phyloP scores from a whole-genome alignment of 495 filamentous ascomycete genomes.

The Neurospora sublineolata region DNA sequence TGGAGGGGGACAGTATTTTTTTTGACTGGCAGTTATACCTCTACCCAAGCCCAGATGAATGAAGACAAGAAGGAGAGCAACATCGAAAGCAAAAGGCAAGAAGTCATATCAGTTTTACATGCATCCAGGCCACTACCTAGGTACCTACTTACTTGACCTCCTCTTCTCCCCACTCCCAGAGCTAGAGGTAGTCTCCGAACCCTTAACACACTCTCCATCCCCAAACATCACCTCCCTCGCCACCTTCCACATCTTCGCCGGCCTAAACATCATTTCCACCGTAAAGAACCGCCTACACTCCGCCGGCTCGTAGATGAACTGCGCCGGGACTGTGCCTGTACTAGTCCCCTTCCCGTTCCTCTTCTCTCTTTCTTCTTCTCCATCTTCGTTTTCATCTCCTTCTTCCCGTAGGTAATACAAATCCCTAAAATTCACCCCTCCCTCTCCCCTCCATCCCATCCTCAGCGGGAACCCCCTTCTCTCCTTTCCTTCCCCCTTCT shows the following conservation, averaged over 20 bases:
- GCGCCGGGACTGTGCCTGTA: background rate
- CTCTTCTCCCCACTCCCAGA: too few relatives aligned
- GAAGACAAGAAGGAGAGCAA: too few relatives aligned
- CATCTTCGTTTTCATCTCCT: background rate
- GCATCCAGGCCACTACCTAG: too few relatives aligned
- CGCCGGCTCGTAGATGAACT: background rate
- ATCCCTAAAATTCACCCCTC: slow-evolving; percentile 1
- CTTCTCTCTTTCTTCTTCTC: background rate
- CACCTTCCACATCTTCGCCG: background rate
- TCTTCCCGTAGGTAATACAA: background rate
- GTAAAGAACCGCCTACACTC: background rate
- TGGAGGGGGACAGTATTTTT: too few relatives aligned
- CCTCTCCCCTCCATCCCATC: background rate
- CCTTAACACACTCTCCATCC: slow-evolving; percentile 6
- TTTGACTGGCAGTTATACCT: too few relatives aligned
- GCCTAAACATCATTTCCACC: background rate
- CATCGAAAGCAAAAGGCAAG: too few relatives aligned
- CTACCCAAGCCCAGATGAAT: too few relatives aligned
- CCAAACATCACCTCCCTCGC: background rate
- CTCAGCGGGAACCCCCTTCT: background rate
- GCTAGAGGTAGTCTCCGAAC: too few relatives aligned
- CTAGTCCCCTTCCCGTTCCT: background rate
- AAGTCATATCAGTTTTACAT: too few relatives aligned
- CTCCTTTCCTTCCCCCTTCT: too few relatives aligned
- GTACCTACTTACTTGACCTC: too few relatives aligned